Percentiles rank a stretch among this genome's conserved stretches.
These are phyloP conservation scores for Akanthomyces dipterigenus DNA, from an alignment of 2,329 filamentous ascomycete genomes.

Conservation along the genomic window DNA sequence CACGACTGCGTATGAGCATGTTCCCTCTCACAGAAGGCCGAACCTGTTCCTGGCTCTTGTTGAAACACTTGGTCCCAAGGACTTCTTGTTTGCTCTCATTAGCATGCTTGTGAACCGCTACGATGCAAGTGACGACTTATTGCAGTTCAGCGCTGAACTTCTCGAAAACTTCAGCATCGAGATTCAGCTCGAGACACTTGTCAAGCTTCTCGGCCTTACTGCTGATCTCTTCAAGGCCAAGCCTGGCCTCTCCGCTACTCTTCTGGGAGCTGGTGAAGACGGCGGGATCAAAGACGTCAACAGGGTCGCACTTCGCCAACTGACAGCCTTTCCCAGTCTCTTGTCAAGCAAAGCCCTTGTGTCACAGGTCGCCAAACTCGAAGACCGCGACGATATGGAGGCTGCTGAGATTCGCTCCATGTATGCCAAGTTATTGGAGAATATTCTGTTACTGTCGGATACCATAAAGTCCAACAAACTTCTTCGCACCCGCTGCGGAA, in stretches of 20 bases:
- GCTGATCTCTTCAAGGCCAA: constrained; percentile 70
- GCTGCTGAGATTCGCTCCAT: constrained; percentile 58
- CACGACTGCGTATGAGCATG: constrained; percentile 91
- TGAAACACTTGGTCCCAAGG: constrained; percentile 74
- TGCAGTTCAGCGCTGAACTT: constrained; percentile 69
- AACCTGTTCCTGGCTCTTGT: constrained; percentile 80
- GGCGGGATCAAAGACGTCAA: constrained; percentile 41
- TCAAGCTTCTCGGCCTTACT: constrained; percentile 69
- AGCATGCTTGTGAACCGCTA: constrained; percentile 90
- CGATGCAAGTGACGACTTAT: constrained; percentile 64
- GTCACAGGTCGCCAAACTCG: constrained; percentile 47
- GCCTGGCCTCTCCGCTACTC: constrained; percentile 62
- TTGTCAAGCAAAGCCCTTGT: constrained; percentile 52
- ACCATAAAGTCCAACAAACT: constrained; percentile 49
- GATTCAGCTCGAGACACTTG: constrained; percentile 70
- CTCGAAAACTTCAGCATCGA: constrained; percentile 65
- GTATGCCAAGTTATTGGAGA: constrained; percentile 63
- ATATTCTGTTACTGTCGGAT: constrained; percentile 59
- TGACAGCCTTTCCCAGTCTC: constrained; percentile 51
- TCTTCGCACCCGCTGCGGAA: constrained; percentile 54
- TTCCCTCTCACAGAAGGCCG: constrained; percentile 77
- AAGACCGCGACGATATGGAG: constrained; percentile 58
- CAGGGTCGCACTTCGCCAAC: constrained; percentile 46
- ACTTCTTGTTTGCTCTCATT: constrained; percentile 82
- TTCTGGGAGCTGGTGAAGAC: constrained; percentile 55